phyloP scores from a whole-genome alignment of 228 moss, liverwort and hornwort species.

The Sphagnum magellanicum region DNA sequence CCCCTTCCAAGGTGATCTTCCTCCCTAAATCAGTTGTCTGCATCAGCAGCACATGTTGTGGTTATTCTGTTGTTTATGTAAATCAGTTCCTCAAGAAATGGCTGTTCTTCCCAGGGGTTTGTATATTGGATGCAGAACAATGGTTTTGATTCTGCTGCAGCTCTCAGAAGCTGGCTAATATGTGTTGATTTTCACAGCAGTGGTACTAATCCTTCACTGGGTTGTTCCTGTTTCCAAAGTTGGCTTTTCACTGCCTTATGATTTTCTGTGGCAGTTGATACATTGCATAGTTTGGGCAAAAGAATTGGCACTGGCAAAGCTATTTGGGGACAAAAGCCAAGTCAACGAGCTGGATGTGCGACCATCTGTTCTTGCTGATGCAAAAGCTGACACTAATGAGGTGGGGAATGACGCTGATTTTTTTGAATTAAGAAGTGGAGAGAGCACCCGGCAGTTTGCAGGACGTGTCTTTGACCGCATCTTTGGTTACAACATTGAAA shows the following conservation, averaged over 20 bases:
- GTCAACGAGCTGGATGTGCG: slow-evolving; percentile 83
- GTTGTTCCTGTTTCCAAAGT: no score
- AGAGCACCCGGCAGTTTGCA: slow-evolving; percentile 59
- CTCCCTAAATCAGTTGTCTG: not conserved
- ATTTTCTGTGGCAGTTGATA: slow-evolving; percentile 64
- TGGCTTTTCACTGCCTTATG: not conserved
- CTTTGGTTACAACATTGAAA: slow-evolving; percentile 89
- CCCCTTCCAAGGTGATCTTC: slow-evolving; percentile 74
- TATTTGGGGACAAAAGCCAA: slow-evolving; percentile 88
- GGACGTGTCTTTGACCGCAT: slow-evolving; percentile 83
- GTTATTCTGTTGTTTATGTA: no score
- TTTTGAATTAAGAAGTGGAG: slow-evolving; percentile 65
- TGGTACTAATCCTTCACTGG: no score
- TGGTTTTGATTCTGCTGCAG: no score
- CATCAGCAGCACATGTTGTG: no score
- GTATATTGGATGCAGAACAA: no score
- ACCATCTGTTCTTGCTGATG: slow-evolving; percentile 41
- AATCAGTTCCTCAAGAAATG: no score
- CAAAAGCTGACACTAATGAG: slow-evolving; percentile 42
- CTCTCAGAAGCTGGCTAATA: no score
- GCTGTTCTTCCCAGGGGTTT: no score
- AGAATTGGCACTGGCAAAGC: slow-evolving; percentile 82
- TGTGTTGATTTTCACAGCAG: no score
- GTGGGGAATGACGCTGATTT: slow-evolving; percentile 60
- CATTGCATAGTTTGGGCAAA: slow-evolving; percentile 99